These are phyloP conservation scores for Cladosporium oxysporum DNA, from an alignment of 2,329 filamentous ascomycete species.

Conservation along the genomic window DNA sequence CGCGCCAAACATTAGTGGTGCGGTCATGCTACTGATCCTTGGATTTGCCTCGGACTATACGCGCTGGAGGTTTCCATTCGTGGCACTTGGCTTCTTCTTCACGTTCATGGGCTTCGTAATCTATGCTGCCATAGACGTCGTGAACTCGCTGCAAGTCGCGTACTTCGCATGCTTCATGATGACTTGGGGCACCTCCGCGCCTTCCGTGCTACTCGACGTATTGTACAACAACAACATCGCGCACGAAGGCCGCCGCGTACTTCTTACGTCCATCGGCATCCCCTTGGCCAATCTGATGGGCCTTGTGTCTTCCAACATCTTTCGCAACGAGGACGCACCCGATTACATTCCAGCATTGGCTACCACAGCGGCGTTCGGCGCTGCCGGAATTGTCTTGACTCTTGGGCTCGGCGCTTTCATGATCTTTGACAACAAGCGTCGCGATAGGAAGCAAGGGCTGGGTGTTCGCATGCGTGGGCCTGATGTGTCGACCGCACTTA, in stretches of 20 bases:
- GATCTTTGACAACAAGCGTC: conserved; percentile 63
- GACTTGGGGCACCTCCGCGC: conserved; percentile 75
- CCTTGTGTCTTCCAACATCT: conserved; percentile 68
- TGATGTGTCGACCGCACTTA: conserved; percentile 48
- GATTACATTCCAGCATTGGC: conserved; percentile 67
- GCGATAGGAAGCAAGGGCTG: conserved; percentile 52
- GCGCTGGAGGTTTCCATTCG: conserved; percentile 71
- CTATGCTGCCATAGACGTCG: conserved; percentile 68
- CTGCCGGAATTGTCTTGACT: conserved; percentile 57
- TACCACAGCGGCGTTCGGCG: conserved; percentile 66
- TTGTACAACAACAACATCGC: conserved; percentile 86
- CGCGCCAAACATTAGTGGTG: conserved; percentile 74
- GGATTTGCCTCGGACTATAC: conserved; percentile 70
- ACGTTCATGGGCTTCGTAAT: conserved; percentile 79
- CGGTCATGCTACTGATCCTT: conserved; percentile 69
- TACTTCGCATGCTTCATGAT: conserved; percentile 82
- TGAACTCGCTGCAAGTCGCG: conserved; percentile 62
- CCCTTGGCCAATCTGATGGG: conserved; percentile 78
- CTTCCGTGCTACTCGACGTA: conserved; percentile 66
- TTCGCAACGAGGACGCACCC: conserved; percentile 62
- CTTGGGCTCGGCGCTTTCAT: conserved; percentile 63
- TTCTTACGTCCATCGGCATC: conserved; percentile 71
- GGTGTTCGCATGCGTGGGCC: conserved; percentile 54
- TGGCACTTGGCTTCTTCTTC: conserved; percentile 70
- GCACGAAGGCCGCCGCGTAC: conserved; percentile 70